These are phyloP conservation scores for Sphaerulina musiva DNA, from an alignment of 2,329 filamentous ascomycete genomes.

Conservation along the genomic window DNA sequence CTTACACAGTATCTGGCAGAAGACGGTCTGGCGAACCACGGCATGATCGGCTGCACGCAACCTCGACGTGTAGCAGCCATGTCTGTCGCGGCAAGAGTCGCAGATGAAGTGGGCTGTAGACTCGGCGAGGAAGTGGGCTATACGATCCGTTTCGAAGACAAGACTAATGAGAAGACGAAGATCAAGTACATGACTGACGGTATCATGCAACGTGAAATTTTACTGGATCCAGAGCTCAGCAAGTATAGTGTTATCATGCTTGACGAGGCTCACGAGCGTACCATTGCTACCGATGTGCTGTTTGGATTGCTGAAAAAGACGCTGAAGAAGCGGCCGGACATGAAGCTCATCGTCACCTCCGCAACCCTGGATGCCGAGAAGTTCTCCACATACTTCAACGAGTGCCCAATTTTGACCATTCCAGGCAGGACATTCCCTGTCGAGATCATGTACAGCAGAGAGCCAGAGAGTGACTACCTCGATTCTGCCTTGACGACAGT, in stretches of 20 bases:
- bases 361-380: slow-evolving; percentile 96
- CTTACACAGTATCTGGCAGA: slow-evolving; percentile 92
- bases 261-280: slow-evolving; percentile 95
- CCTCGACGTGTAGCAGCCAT: slow-evolving; percentile 95
- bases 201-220: slow-evolving; percentile 92
- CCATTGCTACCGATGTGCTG: slow-evolving; percentile 89
- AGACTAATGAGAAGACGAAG: slow-evolving; percentile 75
- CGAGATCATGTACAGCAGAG: slow-evolving; percentile 88
- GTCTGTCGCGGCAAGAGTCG: slow-evolving; percentile 94
- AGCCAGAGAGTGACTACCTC: slow-evolving; percentile 92
- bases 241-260: slow-evolving; percentile 96
- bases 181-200: slow-evolving; percentile 99
- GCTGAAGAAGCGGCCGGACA: slow-evolving; percentile 71
- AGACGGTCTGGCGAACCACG: slow-evolving; percentile 76
- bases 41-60: slow-evolving; percentile 93
- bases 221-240: slow-evolving; percentile 81
- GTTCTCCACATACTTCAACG: slow-evolving; percentile 92
- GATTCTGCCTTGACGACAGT: slow-evolving; percentile 91
- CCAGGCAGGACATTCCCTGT: slow-evolving; percentile 93
- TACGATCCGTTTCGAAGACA: slow-evolving; percentile 95
- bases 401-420: slow-evolving; percentile 93
- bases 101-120: slow-evolving; percentile 87
- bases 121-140: slow-evolving; percentile 93
- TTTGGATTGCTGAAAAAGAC: slow-evolving; percentile 95
- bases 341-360: slow-evolving; percentile 94